Conservation (phyloP, 352 stramenopile species). For the Globisporangium cystogenes region DNA sequence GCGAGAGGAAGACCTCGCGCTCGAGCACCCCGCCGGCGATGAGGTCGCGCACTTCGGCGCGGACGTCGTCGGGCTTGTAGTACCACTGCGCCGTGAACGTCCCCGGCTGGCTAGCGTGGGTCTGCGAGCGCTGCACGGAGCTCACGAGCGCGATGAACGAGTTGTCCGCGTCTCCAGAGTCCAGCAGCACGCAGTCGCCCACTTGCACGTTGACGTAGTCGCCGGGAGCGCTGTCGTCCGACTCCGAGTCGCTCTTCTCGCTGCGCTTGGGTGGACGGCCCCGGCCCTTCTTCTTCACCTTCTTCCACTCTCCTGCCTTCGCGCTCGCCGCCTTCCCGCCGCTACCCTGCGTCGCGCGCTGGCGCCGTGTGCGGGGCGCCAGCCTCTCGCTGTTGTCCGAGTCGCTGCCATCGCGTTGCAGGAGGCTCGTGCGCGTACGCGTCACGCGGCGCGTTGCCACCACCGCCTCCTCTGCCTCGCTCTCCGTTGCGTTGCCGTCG, state of each 20-base stretch:
- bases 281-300: not conserved
- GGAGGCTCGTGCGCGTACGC: not conserved
- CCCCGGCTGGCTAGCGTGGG: constrained; percentile 29
- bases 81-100: constrained; percentile 84
- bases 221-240: constrained; percentile 34
- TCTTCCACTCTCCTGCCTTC: not conserved
- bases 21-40: constrained; percentile 56
- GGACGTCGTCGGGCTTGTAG: constrained; percentile 76
- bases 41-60: constrained; percentile 46
- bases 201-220: constrained; percentile 67
- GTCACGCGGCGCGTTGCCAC: not conserved
- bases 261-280: not conserved
- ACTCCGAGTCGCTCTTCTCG: constrained; percentile 1
- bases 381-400: not conserved
- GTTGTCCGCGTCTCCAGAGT: constrained; percentile 63
- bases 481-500: not conserved
- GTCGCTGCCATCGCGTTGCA: not conserved
- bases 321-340: not conserved
- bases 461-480: not conserved
- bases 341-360: not conserved
- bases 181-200: constrained; percentile 72
- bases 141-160: constrained; percentile 72
- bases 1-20: constrained; percentile 79
- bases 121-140: constrained; percentile 58
- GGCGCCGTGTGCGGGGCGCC: not conserved